Percentiles rank a stretch among this genome's conserved stretches.
These are phyloP conservation scores for Eucalyptus cladocalyx DNA, from an alignment of 345 rosid genomes.

Conservation along the genomic window DNA sequence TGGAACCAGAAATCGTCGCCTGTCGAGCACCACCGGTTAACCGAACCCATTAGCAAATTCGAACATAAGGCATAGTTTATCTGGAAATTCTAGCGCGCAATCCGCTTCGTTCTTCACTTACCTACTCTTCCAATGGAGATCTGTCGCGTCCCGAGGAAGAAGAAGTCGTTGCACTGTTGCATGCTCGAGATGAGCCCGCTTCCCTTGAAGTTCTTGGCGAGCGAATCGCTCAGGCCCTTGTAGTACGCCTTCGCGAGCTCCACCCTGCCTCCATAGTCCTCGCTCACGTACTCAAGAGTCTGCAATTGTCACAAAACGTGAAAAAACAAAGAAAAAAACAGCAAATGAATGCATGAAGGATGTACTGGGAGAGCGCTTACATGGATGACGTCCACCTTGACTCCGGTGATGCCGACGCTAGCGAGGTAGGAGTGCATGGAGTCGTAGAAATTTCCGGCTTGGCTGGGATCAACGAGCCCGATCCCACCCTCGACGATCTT, in stretches of 20 bases:
- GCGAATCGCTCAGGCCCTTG: slow-evolving; percentile 47
- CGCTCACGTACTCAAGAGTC: slow-evolving; percentile 62
- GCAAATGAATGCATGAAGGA: not conserved
- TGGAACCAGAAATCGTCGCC: slow-evolving; percentile 98
- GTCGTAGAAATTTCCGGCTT: slow-evolving; percentile 53
- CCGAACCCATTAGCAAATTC: not conserved
- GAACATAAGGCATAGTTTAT: not conserved
- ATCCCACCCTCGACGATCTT: slow-evolving; percentile 64
- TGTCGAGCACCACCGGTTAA: not conserved
- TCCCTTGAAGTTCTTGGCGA: slow-evolving; percentile 72
- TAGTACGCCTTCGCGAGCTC: slow-evolving; percentile 66
- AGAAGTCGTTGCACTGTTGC: slow-evolving; percentile 93
- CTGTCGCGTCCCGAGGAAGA: slow-evolving; percentile 76
- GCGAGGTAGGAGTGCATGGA: slow-evolving; percentile 85
- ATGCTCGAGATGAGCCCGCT: slow-evolving; percentile 66
- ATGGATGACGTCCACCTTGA: slow-evolving; percentile 79
- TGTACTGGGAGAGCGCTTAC: slow-evolving; percentile 17
- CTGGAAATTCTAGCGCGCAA: not conserved
- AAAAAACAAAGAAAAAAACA: not conserved
- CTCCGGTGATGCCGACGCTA: slow-evolving; percentile 55
- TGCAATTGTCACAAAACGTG: not conserved
- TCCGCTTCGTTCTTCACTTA: not conserved
- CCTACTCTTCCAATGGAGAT: slow-evolving; percentile 89
- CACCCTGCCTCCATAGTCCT: slow-evolving; percentile 78
- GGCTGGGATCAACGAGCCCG: slow-evolving; percentile 65